Conservation (phyloP, 306 rosid species). For the Vigna nakashimae region DNA sequence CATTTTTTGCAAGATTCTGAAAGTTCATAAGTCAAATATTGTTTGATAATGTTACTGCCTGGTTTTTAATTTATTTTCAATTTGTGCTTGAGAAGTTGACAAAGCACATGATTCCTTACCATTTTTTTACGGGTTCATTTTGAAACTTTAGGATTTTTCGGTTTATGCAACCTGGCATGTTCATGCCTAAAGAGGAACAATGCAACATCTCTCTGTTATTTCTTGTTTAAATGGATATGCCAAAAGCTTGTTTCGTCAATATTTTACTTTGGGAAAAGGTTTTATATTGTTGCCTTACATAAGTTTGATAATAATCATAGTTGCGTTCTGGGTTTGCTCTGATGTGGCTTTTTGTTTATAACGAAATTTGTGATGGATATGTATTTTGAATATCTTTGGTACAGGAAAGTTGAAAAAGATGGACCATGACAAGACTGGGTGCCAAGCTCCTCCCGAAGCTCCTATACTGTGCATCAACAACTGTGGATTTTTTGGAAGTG, state of each 20-base stretch:
- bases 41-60: background rate
- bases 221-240: background rate
- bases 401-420: slow-evolving; percentile 69
- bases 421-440: slow-evolving; percentile 94
- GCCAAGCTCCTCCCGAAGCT: slow-evolving; percentile 94
- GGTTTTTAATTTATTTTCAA: background rate
- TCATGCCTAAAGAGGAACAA: slow-evolving; percentile 27
- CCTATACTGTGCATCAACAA: slow-evolving; percentile 86
- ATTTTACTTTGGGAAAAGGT: background rate
- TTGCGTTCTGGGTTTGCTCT: background rate
- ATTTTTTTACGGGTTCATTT: background rate
- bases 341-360: slow-evolving; percentile 12
- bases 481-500: slow-evolving; percentile 93
- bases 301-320: background rate
- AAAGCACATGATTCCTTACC: background rate
- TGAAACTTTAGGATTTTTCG: background rate
- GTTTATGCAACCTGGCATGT: background rate
- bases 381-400: slow-evolving; percentile 28
- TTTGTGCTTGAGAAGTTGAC: background rate
- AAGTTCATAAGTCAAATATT: background rate
- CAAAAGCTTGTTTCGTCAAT: slow-evolving; percentile 3
- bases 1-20: background rate
- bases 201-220: background rate
- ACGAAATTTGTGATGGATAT: background rate
- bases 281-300: background rate